A percentile compares a stretch with the other conserved stretches of the same genome.
phyloP scores from a whole-genome alignment of 495 filamentous ascomycete genomes.

The Astrothelium subdiscretum region DNA sequence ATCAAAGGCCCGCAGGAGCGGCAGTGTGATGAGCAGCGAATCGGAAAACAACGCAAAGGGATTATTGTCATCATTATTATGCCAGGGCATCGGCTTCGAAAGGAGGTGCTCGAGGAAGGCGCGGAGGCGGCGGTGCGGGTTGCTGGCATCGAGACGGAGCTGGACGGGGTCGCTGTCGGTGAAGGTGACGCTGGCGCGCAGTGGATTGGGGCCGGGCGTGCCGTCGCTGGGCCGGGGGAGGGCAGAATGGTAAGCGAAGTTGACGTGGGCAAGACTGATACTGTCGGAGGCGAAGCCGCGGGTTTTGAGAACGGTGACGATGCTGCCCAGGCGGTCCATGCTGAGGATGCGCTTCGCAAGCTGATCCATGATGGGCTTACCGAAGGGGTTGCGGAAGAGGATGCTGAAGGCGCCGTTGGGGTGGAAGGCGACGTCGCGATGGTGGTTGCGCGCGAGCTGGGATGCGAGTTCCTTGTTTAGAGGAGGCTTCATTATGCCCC shows the following conservation, averaged over 20 bases:
- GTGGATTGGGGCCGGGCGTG: background rate
- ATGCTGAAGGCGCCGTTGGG: constrained; percentile 48
- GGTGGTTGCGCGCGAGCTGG: constrained; percentile 39
- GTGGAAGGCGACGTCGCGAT: constrained; percentile 50
- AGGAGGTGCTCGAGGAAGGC: constrained; percentile 51
- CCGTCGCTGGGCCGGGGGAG: background rate
- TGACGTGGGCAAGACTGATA: constrained; percentile 48
- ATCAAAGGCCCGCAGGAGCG: constrained; percentile 55
- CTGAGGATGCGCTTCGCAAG: constrained; percentile 45
- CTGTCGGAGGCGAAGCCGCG: constrained; percentile 41
- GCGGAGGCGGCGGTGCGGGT: constrained; percentile 65
- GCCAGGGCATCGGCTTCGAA: constrained; percentile 37
- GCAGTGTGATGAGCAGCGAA: constrained; percentile 50
- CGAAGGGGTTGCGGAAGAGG: constrained; percentile 44
- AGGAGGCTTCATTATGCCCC: constrained; percentile 27
- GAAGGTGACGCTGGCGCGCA: constrained; percentile 30
- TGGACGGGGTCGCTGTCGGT: constrained; percentile 19
- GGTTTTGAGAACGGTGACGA: constrained; percentile 48
- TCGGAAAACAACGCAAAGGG: constrained; percentile 45
- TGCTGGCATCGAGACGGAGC: constrained; percentile 47
- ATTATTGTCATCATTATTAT: too few relatives aligned
- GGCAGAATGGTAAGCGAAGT: constrained; percentile 44
- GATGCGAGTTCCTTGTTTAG: constrained; percentile 29
- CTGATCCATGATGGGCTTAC: constrained; percentile 40
- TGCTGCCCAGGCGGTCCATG: constrained; percentile 52